A percentile compares a stretch with the other conserved stretches of the same genome.
phyloP scores from a whole-genome alignment of 2,329 filamentous ascomycete genomes.

The Talaromyces sp. region DNA sequence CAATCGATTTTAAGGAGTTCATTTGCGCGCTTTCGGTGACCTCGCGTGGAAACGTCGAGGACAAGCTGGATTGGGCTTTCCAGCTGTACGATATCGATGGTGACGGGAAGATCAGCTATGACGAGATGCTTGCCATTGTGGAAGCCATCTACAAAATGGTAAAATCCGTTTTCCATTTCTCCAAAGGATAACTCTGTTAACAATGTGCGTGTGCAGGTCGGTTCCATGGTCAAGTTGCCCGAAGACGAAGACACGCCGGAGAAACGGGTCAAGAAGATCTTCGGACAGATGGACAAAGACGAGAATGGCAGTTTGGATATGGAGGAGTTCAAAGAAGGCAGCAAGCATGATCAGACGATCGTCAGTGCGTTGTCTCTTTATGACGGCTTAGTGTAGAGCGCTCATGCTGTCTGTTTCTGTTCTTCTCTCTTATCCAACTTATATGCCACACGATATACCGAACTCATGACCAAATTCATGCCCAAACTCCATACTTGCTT shows the following conservation, averaged over 20 bases:
- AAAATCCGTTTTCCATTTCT: conserved; percentile 18
- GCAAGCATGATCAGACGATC: conserved; percentile 97
- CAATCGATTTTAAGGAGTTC: conserved; percentile 99
- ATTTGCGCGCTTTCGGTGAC: conserved; percentile 97
- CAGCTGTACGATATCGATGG: conserved; percentile 99
- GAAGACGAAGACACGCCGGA: conserved; percentile 98
- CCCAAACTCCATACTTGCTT: no score
- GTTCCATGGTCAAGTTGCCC: conserved; percentile 97
- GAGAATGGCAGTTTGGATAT: conserved; percentile 96
- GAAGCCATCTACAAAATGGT: conserved; percentile 99
- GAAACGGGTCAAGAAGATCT: conserved; percentile 97
- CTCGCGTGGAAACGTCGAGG: conserved; percentile 96
- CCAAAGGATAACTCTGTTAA: conserved; percentile 2
- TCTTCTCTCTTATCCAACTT: not conserved
- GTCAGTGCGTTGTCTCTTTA: conserved; percentile 95
- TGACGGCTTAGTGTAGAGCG: conserved; percentile 74
- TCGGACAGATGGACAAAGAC: conserved; percentile 99
- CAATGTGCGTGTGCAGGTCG: conserved; percentile 58
- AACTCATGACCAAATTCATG: not conserved
- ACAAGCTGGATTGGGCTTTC: conserved; percentile 99
- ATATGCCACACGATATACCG: not conserved
- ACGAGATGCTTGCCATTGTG: conserved; percentile 98
- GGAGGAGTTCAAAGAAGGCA: conserved; percentile 98
- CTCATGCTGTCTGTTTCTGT: not conserved
- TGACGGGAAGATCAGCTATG: conserved; percentile 97